These are phyloP conservation scores for Tuber aestivum DNA, from an alignment of 495 filamentous ascomycete genomes.

Conservation along the genomic window DNA sequence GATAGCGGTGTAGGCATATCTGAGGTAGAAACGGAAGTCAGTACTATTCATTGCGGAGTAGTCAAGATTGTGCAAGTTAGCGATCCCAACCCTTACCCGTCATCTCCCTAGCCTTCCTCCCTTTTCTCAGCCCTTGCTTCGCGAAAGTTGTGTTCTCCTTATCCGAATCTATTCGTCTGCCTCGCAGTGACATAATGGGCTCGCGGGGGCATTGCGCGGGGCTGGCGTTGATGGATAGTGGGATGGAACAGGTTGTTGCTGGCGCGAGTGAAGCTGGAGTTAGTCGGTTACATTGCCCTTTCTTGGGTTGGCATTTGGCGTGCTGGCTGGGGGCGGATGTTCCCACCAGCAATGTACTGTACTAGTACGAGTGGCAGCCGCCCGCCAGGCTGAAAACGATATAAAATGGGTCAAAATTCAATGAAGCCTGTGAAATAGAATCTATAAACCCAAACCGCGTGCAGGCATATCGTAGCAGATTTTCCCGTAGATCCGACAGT, in stretches of 20 bases:
- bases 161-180: constrained; percentile 6
- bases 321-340: not conserved
- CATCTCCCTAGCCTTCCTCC: constrained; percentile 6
- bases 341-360: no score
- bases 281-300: not conserved
- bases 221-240: not conserved
- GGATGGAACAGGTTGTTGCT: not conserved
- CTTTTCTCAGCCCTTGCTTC: not conserved
- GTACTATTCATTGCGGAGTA: not conserved
- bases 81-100: not conserved
- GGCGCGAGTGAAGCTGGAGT: not conserved
- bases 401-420: not conserved
- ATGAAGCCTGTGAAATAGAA: not conserved
- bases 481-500: not conserved
- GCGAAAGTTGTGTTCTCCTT: constrained; percentile 16
- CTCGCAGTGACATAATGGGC: not conserved
- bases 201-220: not conserved
- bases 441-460: not conserved
- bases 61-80: not conserved
- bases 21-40: not conserved
- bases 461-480: not conserved
- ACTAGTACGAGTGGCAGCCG: no score
- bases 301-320: not conserved
- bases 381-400: not conserved
- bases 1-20: constrained; percentile 11